A percentile compares a stretch with the other conserved stretches of the same genome.
Conservation (phyloP, 306 rosid genomes). For the Quercus agrifolia region DNA sequence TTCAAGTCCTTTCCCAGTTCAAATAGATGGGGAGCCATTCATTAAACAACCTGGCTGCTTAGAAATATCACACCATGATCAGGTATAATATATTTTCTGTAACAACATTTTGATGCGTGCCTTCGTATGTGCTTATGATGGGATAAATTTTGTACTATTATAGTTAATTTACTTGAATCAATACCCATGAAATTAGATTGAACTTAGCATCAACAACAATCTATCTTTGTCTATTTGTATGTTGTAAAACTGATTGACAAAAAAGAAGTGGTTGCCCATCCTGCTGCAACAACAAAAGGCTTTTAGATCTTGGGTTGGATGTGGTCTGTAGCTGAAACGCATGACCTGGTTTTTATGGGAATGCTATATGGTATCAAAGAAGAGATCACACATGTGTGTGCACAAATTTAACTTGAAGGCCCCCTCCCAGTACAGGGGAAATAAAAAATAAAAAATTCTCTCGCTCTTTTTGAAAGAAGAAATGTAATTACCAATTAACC, state of each 20-base stretch:
- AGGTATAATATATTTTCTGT: constrained; percentile 28
- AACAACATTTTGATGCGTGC: background rate
- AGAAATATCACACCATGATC: constrained; percentile 66
- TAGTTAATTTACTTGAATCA: background rate
- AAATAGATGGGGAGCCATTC: constrained; percentile 80
- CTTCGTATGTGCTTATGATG: background rate
- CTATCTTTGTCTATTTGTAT: background rate
- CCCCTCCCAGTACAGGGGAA: too few relatives aligned
- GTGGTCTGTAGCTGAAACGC: background rate
- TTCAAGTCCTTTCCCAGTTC: constrained; percentile 79
- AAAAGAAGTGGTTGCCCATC: background rate
- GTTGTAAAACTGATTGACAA: background rate
- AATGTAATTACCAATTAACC: too few relatives aligned
- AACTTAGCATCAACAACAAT: background rate
- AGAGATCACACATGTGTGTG: too few relatives aligned
- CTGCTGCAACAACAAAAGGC: background rate
- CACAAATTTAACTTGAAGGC: too few relatives aligned
- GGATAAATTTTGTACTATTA: background rate
- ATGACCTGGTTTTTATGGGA: background rate
- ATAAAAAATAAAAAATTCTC: too few relatives aligned
- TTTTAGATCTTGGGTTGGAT: background rate
- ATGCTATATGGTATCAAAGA: background rate
- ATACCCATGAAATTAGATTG: background rate
- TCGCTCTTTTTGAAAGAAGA: too few relatives aligned
- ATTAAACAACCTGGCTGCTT: constrained; percentile 55